Base-by-base conservation (phyloP, 176 grass and related monocot species). In the Cenchrus americanus region DNA sequence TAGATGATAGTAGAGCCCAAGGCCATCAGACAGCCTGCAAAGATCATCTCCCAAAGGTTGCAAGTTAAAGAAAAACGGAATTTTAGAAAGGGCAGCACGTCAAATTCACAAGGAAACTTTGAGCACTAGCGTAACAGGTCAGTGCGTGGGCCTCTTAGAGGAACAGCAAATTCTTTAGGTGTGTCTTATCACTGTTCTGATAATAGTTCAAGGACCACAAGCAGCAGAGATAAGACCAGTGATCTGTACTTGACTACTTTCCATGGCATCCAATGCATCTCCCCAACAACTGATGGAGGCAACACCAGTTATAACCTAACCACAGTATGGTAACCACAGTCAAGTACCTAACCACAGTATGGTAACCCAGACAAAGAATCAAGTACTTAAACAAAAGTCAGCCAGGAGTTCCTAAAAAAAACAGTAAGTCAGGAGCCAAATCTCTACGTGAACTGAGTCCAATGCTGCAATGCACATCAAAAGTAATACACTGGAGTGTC, bases 181-280 rank as follows among this genome's bases (percentile, higher is more conserved):
- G 21, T 66, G 57, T 61, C 41, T 73, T 73, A 77, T 90, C 70
- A 69, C 64, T 79, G 50, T 78, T 83, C 62, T 18, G 53, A 23
- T 50, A 62, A 75, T 44, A 41, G 9, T 54, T 74, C 69, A 80
- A 84, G 84, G 84, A 84, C 89, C 80, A 87, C 84, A 75, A 19
- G 44, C 84, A 79, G 43, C 75, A 46, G 14, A 62, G 53, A 87
- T 69, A 76, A 80, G 75, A 55, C 62, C 69, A 40, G 43, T 80
- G 80, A 76, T 79, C 69, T 90, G 89, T 87, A 87, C 84, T 90
- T 70, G 79, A 69, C 49, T 80, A 43, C 79, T 54, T 27, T 90
- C 76, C 75, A 80, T 54, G 69, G 75, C 69, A 90, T 87, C 84
- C 89, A 80, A 83, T 84, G 84, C 89, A 87, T 84, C 80, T 48